Evolutionary conservation across 2,329 filamentous ascomycete genomes (phyloP).

Genomic region (Hypoxylon rubiginosum): DNA sequence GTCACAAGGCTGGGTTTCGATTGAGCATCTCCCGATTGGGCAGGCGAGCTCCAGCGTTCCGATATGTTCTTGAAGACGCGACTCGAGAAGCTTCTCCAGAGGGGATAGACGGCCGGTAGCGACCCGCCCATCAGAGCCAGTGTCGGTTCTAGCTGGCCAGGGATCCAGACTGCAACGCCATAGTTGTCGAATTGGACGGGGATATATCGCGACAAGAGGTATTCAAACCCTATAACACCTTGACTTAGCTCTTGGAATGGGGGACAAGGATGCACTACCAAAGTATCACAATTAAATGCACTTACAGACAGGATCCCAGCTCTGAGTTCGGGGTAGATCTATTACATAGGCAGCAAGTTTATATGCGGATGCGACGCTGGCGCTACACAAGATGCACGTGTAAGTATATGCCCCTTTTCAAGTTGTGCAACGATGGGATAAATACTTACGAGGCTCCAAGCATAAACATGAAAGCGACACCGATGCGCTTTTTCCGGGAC

Average conservation of each 20-base stretch:
- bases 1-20: background rate
- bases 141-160: constrained; percentile 45
- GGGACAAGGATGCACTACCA: background rate
- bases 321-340: constrained; percentile 22
- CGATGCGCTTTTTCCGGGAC: constrained; percentile 38
- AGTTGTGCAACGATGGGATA: background rate
- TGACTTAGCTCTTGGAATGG: background rate
- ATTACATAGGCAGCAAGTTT: constrained; percentile 43
- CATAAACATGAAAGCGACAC: constrained; percentile 41
- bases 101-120: constrained; percentile 31
- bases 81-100: background rate
- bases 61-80: background rate
- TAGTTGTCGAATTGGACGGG: constrained; percentile 48
- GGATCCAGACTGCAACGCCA: constrained; percentile 48
- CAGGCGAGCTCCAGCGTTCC: background rate
- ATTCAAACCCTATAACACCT: constrained; percentile 33
- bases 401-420: background rate
- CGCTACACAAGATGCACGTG: constrained; percentile 7
- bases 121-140: constrained; percentile 48
- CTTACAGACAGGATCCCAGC: constrained; percentile 42
- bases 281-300: background rate
- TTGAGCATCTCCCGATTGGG: too few relatives aligned
- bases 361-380: constrained; percentile 45
- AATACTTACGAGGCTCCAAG: constrained; percentile 39
- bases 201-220: constrained; percentile 41